Evolutionary conservation across 192 early-diverging fungal genomes (phyloP).

Genomic region (Coemansia sp.): DNA sequence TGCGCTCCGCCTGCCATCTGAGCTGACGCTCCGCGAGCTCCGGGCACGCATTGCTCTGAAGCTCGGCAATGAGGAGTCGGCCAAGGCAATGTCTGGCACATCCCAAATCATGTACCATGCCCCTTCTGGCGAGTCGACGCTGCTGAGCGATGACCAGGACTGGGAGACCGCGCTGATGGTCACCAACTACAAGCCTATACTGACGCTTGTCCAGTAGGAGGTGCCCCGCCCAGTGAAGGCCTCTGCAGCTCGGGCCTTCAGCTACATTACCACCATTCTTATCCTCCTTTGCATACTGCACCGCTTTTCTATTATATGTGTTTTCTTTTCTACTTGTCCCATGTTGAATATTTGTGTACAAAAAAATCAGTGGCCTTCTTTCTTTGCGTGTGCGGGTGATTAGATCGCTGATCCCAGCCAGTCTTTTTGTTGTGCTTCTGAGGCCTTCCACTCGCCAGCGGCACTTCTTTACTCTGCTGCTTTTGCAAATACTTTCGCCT

Average conservation of each 20-base stretch:
- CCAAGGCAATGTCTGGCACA: conserved; percentile 3
- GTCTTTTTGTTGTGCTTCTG: neutral
- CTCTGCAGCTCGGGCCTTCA: too few species aligned
- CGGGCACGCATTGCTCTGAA: conserved; percentile 62
- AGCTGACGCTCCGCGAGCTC: conserved; percentile 57
- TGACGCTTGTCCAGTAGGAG: conserved; percentile 37
- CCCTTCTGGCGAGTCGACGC: conserved; percentile 42
- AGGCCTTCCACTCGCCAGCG: neutral
- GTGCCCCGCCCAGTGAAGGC: too few species aligned
- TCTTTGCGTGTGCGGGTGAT: neutral
- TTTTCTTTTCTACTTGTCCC: neutral
- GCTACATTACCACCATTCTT: neutral
- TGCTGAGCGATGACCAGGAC: conserved; percentile 43
- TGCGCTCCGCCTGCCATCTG: conserved; percentile 66
- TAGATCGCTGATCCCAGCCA: neutral
- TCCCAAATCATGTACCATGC: conserved; percentile 48
- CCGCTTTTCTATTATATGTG: neutral
- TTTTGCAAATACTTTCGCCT: neutral
- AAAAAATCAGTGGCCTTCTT: too few species aligned
- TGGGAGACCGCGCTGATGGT: conserved; percentile 34
- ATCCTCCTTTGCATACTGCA: conserved; percentile 13
- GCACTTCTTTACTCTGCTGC: neutral
- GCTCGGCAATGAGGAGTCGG: conserved; percentile 33
- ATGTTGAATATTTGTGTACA: neutral
- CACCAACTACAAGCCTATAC: conserved; percentile 46